A percentile compares a stretch with the other conserved stretches of the same genome.
phyloP scores from a whole-genome alignment of 257 asterid species.

The Solanum corneliomulleri region DNA sequence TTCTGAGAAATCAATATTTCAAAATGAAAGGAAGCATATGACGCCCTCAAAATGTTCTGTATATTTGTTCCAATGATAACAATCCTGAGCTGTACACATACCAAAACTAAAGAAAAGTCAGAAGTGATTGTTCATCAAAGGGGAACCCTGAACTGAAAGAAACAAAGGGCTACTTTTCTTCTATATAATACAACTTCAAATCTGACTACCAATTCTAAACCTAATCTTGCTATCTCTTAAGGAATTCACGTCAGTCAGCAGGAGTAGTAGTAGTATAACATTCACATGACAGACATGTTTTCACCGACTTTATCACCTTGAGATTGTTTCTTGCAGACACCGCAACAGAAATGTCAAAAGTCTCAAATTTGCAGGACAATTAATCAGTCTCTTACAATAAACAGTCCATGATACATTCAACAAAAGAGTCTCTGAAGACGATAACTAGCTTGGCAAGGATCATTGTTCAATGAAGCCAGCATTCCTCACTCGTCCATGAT shows the following conservation, averaged over 20 bases:
- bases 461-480: background rate
- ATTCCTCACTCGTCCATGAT: background rate
- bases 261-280: constrained; percentile 23
- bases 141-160: constrained; percentile 40
- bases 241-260: constrained; percentile 25
- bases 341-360: background rate
- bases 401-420: background rate
- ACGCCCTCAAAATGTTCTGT: constrained; percentile 15
- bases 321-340: constrained; percentile 4
- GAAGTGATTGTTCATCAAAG: constrained; percentile 40
- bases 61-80: constrained; percentile 30
- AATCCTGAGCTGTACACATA: constrained; percentile 65
- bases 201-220: constrained; percentile 32
- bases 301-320: constrained; percentile 24
- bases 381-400: background rate
- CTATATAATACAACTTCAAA: constrained; percentile 45
- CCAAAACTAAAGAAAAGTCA: constrained; percentile 19
- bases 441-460: background rate
- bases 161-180: constrained; percentile 41
- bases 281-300: constrained; percentile 21
- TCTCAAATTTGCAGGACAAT: background rate
- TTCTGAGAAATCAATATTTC: background rate
- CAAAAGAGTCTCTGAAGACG: background rate
- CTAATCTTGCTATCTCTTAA: constrained; percentile 16
- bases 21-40: background rate